Conservation (phyloP, 2,329 filamentous ascomycete species). For the Cercospora sojina region DNA sequence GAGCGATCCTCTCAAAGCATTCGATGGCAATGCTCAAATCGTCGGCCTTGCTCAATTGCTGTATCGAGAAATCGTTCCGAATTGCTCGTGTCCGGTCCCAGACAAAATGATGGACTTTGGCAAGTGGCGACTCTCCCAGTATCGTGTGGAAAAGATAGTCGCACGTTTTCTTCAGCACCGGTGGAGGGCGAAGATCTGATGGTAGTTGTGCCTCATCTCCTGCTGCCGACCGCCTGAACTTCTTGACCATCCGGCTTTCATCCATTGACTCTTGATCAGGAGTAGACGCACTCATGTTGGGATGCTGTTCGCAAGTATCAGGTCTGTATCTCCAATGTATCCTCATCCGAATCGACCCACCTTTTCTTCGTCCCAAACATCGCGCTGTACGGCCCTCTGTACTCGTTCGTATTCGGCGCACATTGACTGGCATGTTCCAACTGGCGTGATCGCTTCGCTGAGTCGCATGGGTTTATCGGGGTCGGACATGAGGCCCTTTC, state of each 20-base stretch:
- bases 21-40: constrained; percentile 59
- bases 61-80: constrained; percentile 64
- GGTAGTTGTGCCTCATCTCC: constrained; percentile 63
- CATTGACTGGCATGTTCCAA: constrained; percentile 63
- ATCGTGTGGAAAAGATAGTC: constrained; percentile 49
- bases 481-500: constrained; percentile 55
- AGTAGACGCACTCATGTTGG: constrained; percentile 27
- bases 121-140: constrained; percentile 52
- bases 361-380: constrained; percentile 61
- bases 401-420: constrained; percentile 64
- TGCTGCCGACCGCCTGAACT: constrained; percentile 62
- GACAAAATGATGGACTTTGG: constrained; percentile 60
- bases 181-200: constrained; percentile 61
- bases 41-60: constrained; percentile 57
- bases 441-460: constrained; percentile 60
- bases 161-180: constrained; percentile 45
- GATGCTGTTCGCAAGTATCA: constrained; percentile 35
- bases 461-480: constrained; percentile 61
- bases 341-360: constrained; percentile 41
- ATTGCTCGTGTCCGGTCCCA: constrained; percentile 66
- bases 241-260: constrained; percentile 61
- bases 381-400: constrained; percentile 61
- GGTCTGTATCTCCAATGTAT: constrained; percentile 24
- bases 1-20: constrained; percentile 62
- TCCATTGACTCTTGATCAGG: constrained; percentile 42